These are phyloP conservation scores for Ziziphus jujuba DNA, from an alignment of 306 rosid species.

Conservation along the genomic window DNA sequence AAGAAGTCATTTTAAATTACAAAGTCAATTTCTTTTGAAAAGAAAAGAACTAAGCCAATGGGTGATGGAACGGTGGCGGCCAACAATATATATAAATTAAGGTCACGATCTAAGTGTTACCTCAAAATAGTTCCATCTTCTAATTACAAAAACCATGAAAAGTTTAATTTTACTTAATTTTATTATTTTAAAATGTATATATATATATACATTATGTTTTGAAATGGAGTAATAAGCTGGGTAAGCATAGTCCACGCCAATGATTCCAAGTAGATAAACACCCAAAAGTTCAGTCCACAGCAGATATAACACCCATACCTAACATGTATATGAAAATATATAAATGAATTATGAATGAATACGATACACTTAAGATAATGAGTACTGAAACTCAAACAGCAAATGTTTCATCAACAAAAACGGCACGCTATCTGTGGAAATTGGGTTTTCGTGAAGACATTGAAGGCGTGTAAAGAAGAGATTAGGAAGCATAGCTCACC, in stretches of 20 bases:
- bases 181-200: too few relatives aligned
- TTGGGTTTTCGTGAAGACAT: conserved; percentile 44
- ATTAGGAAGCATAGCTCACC: conserved; percentile 37
- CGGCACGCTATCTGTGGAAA: conserved; percentile 22
- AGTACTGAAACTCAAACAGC: background rate
- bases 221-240: background rate
- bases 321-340: conserved; percentile 6
- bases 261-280: conserved; percentile 49
- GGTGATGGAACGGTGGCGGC: too few relatives aligned
- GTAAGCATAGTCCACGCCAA: too few relatives aligned
- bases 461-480: conserved; percentile 44
- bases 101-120: too few relatives aligned
- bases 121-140: too few relatives aligned
- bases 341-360: background rate
- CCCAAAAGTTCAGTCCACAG: conserved; percentile 20
- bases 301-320: conserved; percentile 69
- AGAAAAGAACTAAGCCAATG: too few relatives aligned
- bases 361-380: background rate
- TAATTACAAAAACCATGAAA: too few relatives aligned
- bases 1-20: too few relatives aligned
- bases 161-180: too few relatives aligned
- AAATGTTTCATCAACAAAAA: conserved; percentile 5
- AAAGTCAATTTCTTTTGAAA: too few relatives aligned
- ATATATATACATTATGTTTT: too few relatives aligned
- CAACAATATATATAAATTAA: too few relatives aligned